Evolutionary conservation across 768 basidiomycete species (phyloP).

Genomic region (Phaeolepiota aurea): DNA sequence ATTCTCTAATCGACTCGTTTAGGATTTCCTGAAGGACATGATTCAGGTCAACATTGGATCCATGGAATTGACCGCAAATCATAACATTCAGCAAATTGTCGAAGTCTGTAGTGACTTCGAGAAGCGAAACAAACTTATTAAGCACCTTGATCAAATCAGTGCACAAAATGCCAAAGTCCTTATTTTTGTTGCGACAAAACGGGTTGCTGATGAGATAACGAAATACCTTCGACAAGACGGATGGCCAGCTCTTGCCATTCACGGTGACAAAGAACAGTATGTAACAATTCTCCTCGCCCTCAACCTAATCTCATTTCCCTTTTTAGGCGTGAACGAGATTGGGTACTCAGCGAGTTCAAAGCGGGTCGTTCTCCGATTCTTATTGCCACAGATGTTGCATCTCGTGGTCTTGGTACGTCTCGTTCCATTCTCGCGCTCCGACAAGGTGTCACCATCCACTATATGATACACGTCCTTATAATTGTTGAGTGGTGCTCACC

Average conservation of each 20-base stretch:
- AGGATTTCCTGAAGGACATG: conserved; percentile 95
- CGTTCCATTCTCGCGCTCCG: conserved; percentile 39
- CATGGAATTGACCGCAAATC: conserved; percentile 96
- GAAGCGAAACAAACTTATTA: conserved; percentile 92
- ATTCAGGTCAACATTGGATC: conserved; percentile 99
- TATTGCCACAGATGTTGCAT: conserved; percentile 98
- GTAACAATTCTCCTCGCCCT: conserved; percentile 18
- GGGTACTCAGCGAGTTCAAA: conserved; percentile 98
- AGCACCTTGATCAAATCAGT: conserved; percentile 94
- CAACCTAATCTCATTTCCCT: conserved; percentile 1
- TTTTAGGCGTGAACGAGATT: conserved; percentile 89
- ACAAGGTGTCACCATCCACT: conserved; percentile 16
- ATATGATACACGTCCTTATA: background rate
- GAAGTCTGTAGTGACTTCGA: conserved; percentile 97
- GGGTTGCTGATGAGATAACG: conserved; percentile 97
- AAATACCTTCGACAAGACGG: conserved; percentile 97
- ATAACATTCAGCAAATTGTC: conserved; percentile 93
- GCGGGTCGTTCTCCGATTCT: conserved; percentile 95
- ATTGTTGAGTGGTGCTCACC: background rate
- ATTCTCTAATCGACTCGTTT: background rate
- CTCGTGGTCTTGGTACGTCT: conserved; percentile 98
- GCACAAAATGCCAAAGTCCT: conserved; percentile 96
- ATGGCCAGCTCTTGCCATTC: conserved; percentile 99
- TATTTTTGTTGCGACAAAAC: conserved; percentile 97
- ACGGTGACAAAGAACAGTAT: conserved; percentile 98